phyloP scores from a whole-genome alignment of 345 rosid genomes.

The Gossypium thurberi region DNA sequence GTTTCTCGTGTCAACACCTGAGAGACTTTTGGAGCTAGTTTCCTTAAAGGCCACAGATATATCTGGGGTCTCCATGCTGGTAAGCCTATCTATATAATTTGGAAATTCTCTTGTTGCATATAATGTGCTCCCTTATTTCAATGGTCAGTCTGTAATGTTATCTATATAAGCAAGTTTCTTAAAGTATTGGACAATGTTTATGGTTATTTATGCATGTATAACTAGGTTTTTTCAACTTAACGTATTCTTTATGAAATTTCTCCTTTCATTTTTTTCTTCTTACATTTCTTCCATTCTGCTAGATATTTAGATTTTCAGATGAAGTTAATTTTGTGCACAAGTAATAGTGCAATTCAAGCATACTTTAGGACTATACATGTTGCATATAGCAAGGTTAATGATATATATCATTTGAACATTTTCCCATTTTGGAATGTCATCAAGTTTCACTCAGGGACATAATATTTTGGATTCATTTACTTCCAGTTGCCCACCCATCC shows the following conservation, averaged over 20 bases:
- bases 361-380: background rate
- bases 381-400: background rate
- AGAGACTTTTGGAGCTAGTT: slow-evolving; percentile 79
- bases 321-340: background rate
- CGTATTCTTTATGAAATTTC: background rate
- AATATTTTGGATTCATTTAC: background rate
- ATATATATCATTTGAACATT: background rate
- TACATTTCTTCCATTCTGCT: background rate
- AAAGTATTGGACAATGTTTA: background rate
- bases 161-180: background rate
- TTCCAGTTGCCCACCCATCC: background rate
- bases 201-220: background rate
- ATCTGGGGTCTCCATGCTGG: slow-evolving; percentile 73
- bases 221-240: background rate
- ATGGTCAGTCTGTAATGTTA: background rate
- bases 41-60: slow-evolving; percentile 60
- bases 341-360: background rate
- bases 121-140: background rate
- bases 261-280: background rate
- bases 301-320: background rate
- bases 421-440: background rate
- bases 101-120: background rate
- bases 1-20: slow-evolving; percentile 81
- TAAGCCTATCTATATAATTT: slow-evolving; percentile 22
- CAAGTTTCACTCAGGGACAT: background rate